Evolutionary conservation across 352 stramenopile genomes (phyloP), one percentile per base, ranked within the genome.

Genomic region (Phytophthora hibernalis): DNA sequence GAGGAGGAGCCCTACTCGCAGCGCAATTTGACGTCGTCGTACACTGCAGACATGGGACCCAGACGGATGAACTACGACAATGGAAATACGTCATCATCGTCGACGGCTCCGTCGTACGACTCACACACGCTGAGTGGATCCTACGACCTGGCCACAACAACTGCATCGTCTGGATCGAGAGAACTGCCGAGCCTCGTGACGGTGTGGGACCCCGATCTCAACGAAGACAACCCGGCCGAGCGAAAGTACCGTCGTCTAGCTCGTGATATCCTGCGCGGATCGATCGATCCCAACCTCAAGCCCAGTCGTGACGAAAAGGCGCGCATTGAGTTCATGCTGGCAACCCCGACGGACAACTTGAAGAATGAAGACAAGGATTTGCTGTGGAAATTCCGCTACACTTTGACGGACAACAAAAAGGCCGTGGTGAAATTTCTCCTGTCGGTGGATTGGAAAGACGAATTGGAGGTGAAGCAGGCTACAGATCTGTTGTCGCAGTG

Each of bases 371-470:
- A 98, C 61, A 96, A 97, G 68, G 92, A 98, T 69, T 59, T 98
- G 56, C 71, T 99, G 5, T 99, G 96, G 96, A 96, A 97, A 61
- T 99, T 99, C 76, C 83, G 97, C 28, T 99, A 98, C 82, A 98
- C 91, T 61, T 65, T 99, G 15, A 97, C 95, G 0, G 93, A 98
- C 66, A 96, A 97, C 78, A 92, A 93, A 59, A 97, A 98, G 61
- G 97, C 97, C 0, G 83, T 99, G 12, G 97, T 98, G 21, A 99
- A 99, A 68, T 99, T 99, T 74, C 71, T 99, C 5, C 76, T 99
- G 6, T 97, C 92, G 10, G 97, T 99, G 7, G 96, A 99, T 81
- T 99, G 97, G 97, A 97, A 97, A 52, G 93, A 98, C 33, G 96
- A 99, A 70, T 90, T 89, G 18, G 98, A 99, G 74, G 97, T 99